These are phyloP conservation scores for Schizophyllum amplum DNA, from an alignment of 1,284 basidiomycete species.

Conservation along the genomic window DNA sequence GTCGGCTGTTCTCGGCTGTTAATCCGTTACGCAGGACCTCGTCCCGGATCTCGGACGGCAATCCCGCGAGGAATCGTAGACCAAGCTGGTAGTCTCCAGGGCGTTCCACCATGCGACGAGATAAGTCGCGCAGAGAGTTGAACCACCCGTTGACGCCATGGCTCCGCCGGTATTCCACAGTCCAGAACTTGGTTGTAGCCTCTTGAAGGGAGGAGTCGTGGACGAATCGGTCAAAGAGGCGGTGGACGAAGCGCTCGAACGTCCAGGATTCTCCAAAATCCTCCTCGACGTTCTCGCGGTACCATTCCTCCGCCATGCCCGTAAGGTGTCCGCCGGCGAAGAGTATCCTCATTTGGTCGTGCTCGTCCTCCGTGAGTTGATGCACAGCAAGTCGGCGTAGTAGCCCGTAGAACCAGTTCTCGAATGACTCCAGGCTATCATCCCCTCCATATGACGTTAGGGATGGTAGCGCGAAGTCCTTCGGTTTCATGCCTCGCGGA, in stretches of 20 bases:
- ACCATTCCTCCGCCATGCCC: slow-evolving; percentile 2
- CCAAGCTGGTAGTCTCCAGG: slow-evolving; percentile 4
- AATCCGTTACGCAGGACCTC: not conserved
- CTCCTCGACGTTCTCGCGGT: not conserved
- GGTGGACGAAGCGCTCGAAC: not conserved
- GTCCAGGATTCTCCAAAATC: not conserved
- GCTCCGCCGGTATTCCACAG: not conserved
- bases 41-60: not conserved
- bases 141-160: slow-evolving; percentile 2
- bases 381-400: no score
- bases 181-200: slow-evolving; percentile 1
- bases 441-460: no score
- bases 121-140: not conserved
- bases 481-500: no score
- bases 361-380: not conserved
- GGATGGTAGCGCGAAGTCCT: no score
- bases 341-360: not conserved
- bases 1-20: not conserved
- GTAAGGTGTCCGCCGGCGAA: not conserved
- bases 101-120: not conserved
- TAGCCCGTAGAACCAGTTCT: no score
- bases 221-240: slow-evolving; percentile 3
- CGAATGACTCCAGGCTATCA: no score
- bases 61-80: not conserved
- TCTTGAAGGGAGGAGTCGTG: slow-evolving; percentile 1